phyloP scores from a whole-genome alignment of 179 eudicot species.

The Patellifolia procumbens region DNA sequence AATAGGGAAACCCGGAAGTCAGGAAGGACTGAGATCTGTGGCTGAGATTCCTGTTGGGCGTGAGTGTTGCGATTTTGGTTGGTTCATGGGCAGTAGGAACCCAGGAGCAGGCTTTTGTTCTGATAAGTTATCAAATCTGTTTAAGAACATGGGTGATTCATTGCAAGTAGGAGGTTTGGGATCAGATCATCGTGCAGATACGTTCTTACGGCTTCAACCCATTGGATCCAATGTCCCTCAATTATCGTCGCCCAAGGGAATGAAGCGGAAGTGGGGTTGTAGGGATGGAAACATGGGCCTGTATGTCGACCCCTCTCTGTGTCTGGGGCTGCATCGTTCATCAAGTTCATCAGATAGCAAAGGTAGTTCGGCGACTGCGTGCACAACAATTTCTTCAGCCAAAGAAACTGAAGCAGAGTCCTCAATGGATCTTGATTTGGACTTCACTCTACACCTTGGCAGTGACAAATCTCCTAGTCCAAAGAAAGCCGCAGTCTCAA shows the following conservation, averaged over 20 bases:
- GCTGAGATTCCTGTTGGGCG: slow-evolving; percentile 42
- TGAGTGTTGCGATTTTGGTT: slow-evolving; percentile 29
- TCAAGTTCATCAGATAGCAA: slow-evolving; percentile 91
- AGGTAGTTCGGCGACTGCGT: slow-evolving; percentile 81
- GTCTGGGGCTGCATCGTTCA: slow-evolving; percentile 61
- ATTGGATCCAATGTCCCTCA: slow-evolving; percentile 41
- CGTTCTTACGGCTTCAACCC: slow-evolving; percentile 64
- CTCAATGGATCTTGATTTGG: slow-evolving; percentile 82
- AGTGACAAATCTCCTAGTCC: slow-evolving; percentile 55
- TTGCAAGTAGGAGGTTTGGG: slow-evolving; percentile 43
- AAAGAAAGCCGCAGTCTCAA: slow-evolving; percentile 44
- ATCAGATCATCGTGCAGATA: slow-evolving; percentile 47
- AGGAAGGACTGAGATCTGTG: slow-evolving; percentile 57
- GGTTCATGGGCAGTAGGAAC: slow-evolving; percentile 66
- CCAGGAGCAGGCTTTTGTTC: slow-evolving; percentile 45
- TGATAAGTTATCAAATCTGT: slow-evolving; percentile 38
- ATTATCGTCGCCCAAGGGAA: slow-evolving; percentile 50
- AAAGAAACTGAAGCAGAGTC: slow-evolving; percentile 88
- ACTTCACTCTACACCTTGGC: slow-evolving; percentile 78
- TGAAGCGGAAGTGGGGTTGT: slow-evolving; percentile 66
- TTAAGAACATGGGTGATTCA: slow-evolving; percentile 49
- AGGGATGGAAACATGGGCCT: slow-evolving; percentile 36
- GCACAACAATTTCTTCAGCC: slow-evolving; percentile 76
- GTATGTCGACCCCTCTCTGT: slow-evolving; percentile 41
- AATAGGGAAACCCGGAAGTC: slow-evolving; percentile 63